Base-by-base conservation (phyloP, 176 grass and related monocot genomes). In the Calamus simplicifolius region DNA sequence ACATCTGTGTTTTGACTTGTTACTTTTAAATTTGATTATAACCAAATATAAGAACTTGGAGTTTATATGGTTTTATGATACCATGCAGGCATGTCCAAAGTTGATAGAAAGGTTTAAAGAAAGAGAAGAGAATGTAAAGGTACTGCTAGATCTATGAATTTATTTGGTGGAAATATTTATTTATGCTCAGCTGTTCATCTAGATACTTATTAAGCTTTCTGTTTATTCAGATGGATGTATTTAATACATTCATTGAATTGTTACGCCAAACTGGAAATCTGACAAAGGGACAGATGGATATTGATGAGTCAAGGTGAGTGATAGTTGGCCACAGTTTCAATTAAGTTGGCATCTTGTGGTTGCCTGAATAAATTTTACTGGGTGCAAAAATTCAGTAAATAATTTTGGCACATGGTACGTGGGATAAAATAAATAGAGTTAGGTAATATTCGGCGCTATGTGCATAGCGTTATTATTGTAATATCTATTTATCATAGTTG, bases 121-220 rank as follows among this genome's bases (percentile, higher is more conserved):
- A 78, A 92, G 93, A 65, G 93, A 92, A 70, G 93, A 98, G 76
- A 98, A 92, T 83, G 93, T 98, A 38, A 98, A 98, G 93, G 93
- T 98, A 80, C 57, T 59, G 26, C 29, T 16, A 52, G 65, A 51
- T 4, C 6, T 26, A 5, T 31, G 16, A 43, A 7, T 43, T 43
- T 56, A 43, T 66, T 27, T 35, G 15, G 63, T 65, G 25, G 48
- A 57, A 61, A n/a, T 27, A 19, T 28, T 2, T 68, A 49, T 13
- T 14, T 58, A 49, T 49, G 16, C 17, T 69, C 18, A 57, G 18
- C 50, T 73, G 43, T 66, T 15, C 26, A 29, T 55, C 10, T 13
- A 12, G 35, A 13, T 43, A 13, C 5, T 67, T 54, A 81, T 66
- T 16, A 76, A 72, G 15, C 30, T 83, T 72, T 19, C 18, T 67